Percentiles rank a stretch among this genome's conserved stretches.
phyloP scores from a whole-genome alignment of 352 stramenopile species.

The Phytopythium litorale region DNA sequence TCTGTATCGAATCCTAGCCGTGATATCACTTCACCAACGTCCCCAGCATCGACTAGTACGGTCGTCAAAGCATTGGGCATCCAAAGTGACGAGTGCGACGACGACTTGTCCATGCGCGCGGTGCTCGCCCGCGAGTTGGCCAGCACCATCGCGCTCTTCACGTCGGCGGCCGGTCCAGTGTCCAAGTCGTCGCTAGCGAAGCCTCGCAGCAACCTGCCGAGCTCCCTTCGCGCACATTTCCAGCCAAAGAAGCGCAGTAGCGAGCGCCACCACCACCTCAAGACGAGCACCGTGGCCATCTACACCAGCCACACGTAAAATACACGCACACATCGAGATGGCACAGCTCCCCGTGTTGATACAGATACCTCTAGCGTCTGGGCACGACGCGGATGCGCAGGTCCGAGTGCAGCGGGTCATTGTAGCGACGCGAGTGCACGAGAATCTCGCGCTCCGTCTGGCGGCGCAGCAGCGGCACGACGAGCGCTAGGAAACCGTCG shows the following conservation, averaged over 20 bases:
- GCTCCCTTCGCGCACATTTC: not conserved
- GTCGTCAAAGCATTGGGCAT: too few relatives aligned
- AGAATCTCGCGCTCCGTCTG: slow-evolving; percentile 61
- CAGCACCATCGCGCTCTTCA: not conserved
- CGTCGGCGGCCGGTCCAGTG: not conserved
- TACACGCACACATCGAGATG: not conserved
- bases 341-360: not conserved
- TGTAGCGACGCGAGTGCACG: slow-evolving; percentile 58
- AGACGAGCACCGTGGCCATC: slow-evolving; percentile 3
- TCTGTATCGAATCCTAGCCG: not conserved
- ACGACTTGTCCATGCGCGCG: slow-evolving; percentile 13
- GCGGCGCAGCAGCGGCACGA: slow-evolving; percentile 72
- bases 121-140: slow-evolving; percentile 16
- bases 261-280: not conserved
- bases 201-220: not conserved
- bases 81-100: not conserved
- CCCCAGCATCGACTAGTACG: too few relatives aligned
- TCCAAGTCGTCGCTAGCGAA: not conserved
- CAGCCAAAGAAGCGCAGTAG: not conserved
- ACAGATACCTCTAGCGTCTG: slow-evolving; percentile 10
- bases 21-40: not conserved
- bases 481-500: slow-evolving; percentile 72
- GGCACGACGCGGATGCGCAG: slow-evolving; percentile 59
- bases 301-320: not conserved
- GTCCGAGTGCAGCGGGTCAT: slow-evolving; percentile 59